Base-by-base conservation (phyloP, 257 asterid genomes). In the Salvia splendens region DNA sequence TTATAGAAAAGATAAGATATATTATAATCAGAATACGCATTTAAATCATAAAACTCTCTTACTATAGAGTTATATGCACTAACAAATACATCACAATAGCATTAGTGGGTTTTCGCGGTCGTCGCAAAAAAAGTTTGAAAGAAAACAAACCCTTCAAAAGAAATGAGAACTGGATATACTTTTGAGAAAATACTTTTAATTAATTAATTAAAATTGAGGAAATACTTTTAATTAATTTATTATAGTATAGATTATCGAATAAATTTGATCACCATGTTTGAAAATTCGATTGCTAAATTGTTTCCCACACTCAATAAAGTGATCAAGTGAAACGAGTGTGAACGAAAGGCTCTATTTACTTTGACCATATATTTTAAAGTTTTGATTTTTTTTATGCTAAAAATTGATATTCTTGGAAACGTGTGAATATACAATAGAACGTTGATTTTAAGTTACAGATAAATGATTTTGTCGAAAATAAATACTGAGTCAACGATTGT, bases 401-500 rank as follows among this genome's bases (percentile, higher is more conserved):
- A 24, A 57, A 1, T 0, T 24, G 64, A 63, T 51, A 70, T 49
- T 49, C 46, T 53, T 47, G 41, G 33, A 36, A 69, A n/a, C 30
- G 15, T 64, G 38, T 32, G 41, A 12, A 56, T 10, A 2, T 15
- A 40, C 0, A 40, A 40, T 8, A 7, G n/a, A 16, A 16, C 12
- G 41, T 1, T 40, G 45, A 40, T 5, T 5, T 40, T 40, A 40
- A 14, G n/a, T 58, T 6, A 5, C 28, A 58, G 72, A 56, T 59
- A 9, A 0, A 42, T 12, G 74, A 74, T 70, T 73, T 45, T 3
- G n/a, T 3, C 3, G 4, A 12, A 61, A 56, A 35, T n/a, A 8
- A 30, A 14, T 40, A 36, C 8, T 6, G 56, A 73, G 70, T 73
- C 75, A 73, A 73, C 55, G 35, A 46, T 60, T 61, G 70, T 50